Evolutionary conservation across 306 rosid genomes (phyloP), one percentile per base, ranked within the genome.

Genomic region (Luffa aegyptiaca): DNA sequence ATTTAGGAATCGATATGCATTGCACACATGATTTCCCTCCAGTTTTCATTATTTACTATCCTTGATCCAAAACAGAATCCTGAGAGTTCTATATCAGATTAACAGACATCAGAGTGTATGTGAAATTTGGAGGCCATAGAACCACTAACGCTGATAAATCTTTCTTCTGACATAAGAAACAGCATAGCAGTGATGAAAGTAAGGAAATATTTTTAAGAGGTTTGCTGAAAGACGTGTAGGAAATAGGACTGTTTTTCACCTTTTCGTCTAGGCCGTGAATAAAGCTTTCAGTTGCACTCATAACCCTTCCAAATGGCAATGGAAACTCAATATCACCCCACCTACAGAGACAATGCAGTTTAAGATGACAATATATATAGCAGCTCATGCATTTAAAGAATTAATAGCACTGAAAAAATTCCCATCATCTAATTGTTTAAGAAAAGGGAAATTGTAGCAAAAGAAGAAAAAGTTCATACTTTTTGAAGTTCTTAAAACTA

Each of bases 401-500:
- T 53, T 48, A 52, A 46, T 5, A 71, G 26, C 5, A 35, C 26
- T 20, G 26, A 79, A 56, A 84, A 64, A 12, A 36, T 35, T 12
- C 45, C 17, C 2, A 5, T 26, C 26, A 31, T 26, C 39, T 4
- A 0, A 35, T 5, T 35, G 5, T 35, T 35, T 36, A 0, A 21
- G 16, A 36, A 31, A 64, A 33, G 4, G 64, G 72, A 61, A 35
- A 68, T 48, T 79, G 56, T 21, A 79, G 42, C 64, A 72, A 81
- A 69, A 55, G 65, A 82, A 66, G 48, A 84, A 82, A 52, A 17
- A 49, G 53, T 35, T 72, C 83, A 46, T 71, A 94, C 98, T 91
- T 94, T 81, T 94, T 94, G 92, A 94, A 94, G 87, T 94, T 94
- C 89, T 92, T 94, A 94, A 94, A 94, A 79, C 91, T 89, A 79